Conservation (phyloP, 768 basidiomycete species). For the Mycena albidolilacea region DNA sequence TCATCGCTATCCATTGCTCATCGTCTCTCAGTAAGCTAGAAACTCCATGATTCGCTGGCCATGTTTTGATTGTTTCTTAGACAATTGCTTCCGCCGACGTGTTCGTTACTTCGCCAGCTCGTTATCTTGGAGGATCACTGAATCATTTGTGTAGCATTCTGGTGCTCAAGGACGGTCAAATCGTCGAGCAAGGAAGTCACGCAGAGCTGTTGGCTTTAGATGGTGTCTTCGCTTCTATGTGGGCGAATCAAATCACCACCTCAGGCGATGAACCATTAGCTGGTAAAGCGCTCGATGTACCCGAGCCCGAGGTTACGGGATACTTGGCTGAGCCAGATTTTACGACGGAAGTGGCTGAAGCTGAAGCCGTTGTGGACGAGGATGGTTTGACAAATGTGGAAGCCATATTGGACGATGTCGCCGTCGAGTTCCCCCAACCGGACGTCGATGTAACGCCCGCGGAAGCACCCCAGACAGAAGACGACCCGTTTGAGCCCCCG, state of each 20-base stretch:
- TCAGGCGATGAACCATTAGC: conserved; percentile 63
- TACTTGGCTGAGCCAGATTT: conserved; percentile 56
- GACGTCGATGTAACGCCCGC: not conserved
- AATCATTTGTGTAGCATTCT: conserved; percentile 72
- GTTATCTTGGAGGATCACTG: conserved; percentile 18
- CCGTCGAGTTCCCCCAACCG: conserved; percentile 11
- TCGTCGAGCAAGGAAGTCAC: conserved; percentile 87
- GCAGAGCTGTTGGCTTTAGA: conserved; percentile 80
- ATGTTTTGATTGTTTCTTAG: conserved; percentile 45
- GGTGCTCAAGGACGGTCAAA: conserved; percentile 91
- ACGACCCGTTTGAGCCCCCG: not conserved
- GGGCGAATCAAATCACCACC: conserved; percentile 86
- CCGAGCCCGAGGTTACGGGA: conserved; percentile 53
- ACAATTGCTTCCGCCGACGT: conserved; percentile 74
- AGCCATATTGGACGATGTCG: conserved; percentile 16
- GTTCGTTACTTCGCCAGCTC: conserved; percentile 54
- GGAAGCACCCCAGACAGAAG: conserved; percentile 10
- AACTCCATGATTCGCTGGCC: conserved; percentile 22
- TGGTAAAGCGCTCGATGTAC: conserved; percentile 46
- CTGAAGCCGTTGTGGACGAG: conserved; percentile 20
- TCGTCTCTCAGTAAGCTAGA: conserved; percentile 72
- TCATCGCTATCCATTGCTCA: conserved; percentile 87
- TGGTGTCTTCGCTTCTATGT: conserved; percentile 88
- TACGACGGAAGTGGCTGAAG: conserved; percentile 40
- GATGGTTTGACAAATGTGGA: conserved; percentile 6